Percentiles rank a stretch among this genome's conserved stretches.
Conservation (phyloP, 2,329 filamentous ascomycete genomes). For the Aphanoascus verrucosus region DNA sequence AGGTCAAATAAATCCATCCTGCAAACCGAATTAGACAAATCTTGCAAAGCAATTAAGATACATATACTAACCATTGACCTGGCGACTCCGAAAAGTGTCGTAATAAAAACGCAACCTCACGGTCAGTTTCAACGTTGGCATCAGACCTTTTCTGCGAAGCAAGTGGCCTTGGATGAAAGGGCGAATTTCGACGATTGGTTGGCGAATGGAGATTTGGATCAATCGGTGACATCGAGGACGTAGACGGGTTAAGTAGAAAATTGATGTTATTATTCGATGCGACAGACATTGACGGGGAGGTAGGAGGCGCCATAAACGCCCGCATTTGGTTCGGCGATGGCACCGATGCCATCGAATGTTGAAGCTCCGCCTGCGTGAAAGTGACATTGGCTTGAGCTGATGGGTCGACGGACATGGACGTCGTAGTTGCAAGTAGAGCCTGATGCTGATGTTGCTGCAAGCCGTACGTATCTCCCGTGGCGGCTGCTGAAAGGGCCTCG, state of each 20-base stretch:
- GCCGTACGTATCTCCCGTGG: constrained; percentile 33
- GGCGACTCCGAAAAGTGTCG: constrained; percentile 51
- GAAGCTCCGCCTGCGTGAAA: constrained; percentile 18
- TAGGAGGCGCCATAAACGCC: constrained; percentile 24
- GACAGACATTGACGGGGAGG: constrained; percentile 37
- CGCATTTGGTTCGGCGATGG: constrained; percentile 28
- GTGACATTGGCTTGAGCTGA: constrained; percentile 19
- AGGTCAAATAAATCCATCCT: constrained; percentile 40
- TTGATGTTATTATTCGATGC: constrained; percentile 41
- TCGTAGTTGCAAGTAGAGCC: neutral
- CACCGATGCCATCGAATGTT: constrained; percentile 20
- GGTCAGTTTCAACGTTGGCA: constrained; percentile 35
- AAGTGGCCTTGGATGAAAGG: constrained; percentile 23
- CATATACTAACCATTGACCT: constrained; percentile 43
- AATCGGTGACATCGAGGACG: constrained; percentile 35
- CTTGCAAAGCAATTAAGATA: neutral
- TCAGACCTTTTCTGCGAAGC: constrained; percentile 21
- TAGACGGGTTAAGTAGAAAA: constrained; percentile 44
- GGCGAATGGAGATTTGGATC: constrained; percentile 33
- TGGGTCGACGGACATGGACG: constrained; percentile 18
- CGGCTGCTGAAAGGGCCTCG: constrained; percentile 45
- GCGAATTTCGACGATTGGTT: constrained; percentile 23
- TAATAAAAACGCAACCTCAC: constrained; percentile 50
- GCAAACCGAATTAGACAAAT: neutral
- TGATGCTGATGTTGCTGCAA: constrained; percentile 18